Base-by-base conservation (phyloP, 306 rosid genomes). In the Vigna reflexopilosa region DNA sequence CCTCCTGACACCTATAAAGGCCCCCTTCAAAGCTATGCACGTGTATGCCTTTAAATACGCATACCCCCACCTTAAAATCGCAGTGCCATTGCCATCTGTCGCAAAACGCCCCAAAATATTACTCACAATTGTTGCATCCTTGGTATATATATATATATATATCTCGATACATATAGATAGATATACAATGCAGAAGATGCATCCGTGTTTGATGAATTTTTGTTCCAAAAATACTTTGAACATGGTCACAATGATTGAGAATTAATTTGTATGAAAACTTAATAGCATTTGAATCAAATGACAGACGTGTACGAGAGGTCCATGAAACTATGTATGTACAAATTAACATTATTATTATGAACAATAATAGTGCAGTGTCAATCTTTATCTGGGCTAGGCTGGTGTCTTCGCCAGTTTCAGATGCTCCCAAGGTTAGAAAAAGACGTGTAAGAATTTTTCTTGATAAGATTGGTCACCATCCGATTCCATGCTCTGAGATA, bases 341-440 rank as follows among this genome's bases (percentile, higher is more conserved):
- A 62, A 22, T 51, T 42, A 34, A 52, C 74, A 48, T 42, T 42
- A 42, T 65, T 58, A 63, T 68, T 59, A 73, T 73, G 9, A 71
- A 5, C 72, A 72, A 66, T 72, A 81, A 74, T 81, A 74, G 67
- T 81, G 76, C 20, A 63, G 81, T 42, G 80, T 67, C 80, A 74
- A 78, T 85, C 86, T 85, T 74, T 74, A 81, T 85, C 83, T 20
- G 47, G 62, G 86, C 69, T 78, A 74, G 81, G 81, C 83, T 81
- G 85, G 85, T 70, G 72, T 66, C 71, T 81, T 66, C 73, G 80
- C 77, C 44, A 77, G 83, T 72, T 80, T 67, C 51, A 32, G 74
- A 58, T 72, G 34, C 67, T 71, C 58, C 63, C 72, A 73, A 72
- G 17, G 69, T 69, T 72, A 52, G 82, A 78, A 74, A 85, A 73